Conservation (phyloP, 129 eudicot species). For the Tagetes erecta region DNA sequence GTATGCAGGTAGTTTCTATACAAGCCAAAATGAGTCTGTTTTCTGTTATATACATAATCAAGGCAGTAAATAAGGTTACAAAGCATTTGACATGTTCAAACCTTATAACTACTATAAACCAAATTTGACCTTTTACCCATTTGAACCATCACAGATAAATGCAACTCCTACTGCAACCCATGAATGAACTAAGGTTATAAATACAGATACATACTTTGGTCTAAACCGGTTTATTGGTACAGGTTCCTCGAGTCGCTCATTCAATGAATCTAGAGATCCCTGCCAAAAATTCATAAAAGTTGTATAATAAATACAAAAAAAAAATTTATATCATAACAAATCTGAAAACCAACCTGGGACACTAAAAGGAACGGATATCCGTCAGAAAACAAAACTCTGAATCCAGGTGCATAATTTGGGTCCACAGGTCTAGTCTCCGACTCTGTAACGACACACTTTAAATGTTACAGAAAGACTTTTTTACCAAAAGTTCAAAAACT, state of each 20-base stretch:
- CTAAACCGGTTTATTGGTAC: slow-evolving; percentile 71
- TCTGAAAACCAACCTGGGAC: slow-evolving; percentile 54
- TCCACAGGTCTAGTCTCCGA: slow-evolving; percentile 52
- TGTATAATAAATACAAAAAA: neutral
- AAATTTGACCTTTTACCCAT: neutral
- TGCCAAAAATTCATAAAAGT: slow-evolving; percentile 31
- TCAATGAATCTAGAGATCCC: slow-evolving; percentile 77
- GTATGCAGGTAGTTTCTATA: neutral
- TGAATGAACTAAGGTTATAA: neutral
- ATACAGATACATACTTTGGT: slow-evolving; percentile 62
- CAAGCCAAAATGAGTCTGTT: neutral
- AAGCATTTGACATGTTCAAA: neutral
- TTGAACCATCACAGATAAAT: neutral
- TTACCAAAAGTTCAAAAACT: neutral
- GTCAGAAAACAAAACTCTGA: slow-evolving; percentile 59
- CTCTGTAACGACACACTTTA: slow-evolving; percentile 31
- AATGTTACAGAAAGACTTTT: neutral
- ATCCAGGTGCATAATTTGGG: slow-evolving; percentile 52
- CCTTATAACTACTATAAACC: neutral
- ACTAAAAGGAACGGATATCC: slow-evolving; percentile 59
- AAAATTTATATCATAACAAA: neutral
- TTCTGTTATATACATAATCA: neutral
- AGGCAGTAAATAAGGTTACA: neutral
- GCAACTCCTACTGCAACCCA: neutral
- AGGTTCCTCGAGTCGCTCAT: slow-evolving; percentile 62